Base-by-base conservation (phyloP, 495 filamentous ascomycete species). In the Echria macrotheca region DNA sequence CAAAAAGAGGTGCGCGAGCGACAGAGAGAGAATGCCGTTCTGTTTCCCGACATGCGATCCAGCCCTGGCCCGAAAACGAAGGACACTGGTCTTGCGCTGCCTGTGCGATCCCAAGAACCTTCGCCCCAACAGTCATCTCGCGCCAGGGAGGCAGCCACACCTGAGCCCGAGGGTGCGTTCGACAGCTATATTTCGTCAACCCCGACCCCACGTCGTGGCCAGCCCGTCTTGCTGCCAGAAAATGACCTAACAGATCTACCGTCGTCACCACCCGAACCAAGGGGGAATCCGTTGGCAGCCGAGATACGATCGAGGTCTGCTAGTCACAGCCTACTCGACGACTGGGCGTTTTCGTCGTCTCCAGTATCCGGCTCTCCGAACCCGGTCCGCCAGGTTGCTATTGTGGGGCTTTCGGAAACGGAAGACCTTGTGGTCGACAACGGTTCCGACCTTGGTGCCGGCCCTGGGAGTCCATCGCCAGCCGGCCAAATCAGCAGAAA, bases 111-210 rank as follows among this genome's bases (percentile, higher is more conserved):
- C 14, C 23, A 37, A 17, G 24, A 32, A 1, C n/a, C 39, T 21
- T n/a, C 22, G 24, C 40, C 46, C 26, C 9, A 43, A 1, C 43
- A 47, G 17, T 47, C 44, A 6, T 12, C 41, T 15, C 52, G 37
- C 4, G 26, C n/a, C 14, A 49, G 55, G 2, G 55, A 56, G n/a
- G 70, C 59, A 9, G 35, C 65, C 0, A 76, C 73, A 1, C 73
- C 73, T 5, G 60, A 69, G 41, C 64, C 52, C 5, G 63, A 60
- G 5, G 43, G 45, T 3, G 50, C 41, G 11, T 64, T 82, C 59
- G 78, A 85, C 62, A 76, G 80, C 12, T 87, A 80, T 55, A 71
- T 91, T 33, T 80, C 79, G 2, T 94, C 86, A n/a, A 93, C 89
- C 7, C 89, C 89, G 1, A 94, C 89, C 0, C 87, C 88, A 6